Conservation (phyloP, 305 asterid genomes). For the Fraxinus velutina region DNA sequence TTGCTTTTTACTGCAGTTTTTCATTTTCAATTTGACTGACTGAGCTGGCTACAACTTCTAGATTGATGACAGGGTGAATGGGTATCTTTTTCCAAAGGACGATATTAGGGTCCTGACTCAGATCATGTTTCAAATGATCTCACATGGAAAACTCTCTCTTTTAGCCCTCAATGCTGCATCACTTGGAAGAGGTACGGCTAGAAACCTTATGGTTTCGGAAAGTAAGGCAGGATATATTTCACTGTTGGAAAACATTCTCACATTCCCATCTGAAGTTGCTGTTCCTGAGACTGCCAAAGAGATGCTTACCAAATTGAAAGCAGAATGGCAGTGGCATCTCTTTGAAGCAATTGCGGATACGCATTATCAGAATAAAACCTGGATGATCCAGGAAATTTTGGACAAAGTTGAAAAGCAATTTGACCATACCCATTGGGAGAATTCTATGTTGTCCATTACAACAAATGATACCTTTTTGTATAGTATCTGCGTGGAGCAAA, state of each 20-base stretch:
- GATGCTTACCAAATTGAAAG: conserved; percentile 46
- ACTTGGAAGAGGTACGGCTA: conserved; percentile 54
- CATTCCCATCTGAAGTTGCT: conserved; percentile 75
- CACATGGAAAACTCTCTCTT: conserved; percentile 68
- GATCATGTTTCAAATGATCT: conserved; percentile 54
- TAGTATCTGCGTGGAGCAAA: conserved; percentile 82
- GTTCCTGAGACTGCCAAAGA: conserved; percentile 39
- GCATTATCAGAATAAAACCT: conserved; percentile 29
- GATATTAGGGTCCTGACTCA: conserved; percentile 40
- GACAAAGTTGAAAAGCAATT: conserved; percentile 56
- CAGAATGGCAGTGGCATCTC: conserved; percentile 67
- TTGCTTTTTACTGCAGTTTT: neutral
- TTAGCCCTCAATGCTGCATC: conserved; percentile 59
- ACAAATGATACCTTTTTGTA: conserved; percentile 51
- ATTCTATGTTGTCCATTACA: conserved; percentile 26
- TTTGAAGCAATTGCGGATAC: conserved; percentile 41
- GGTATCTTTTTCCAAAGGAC: conserved; percentile 70
- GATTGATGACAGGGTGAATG: conserved; percentile 76
- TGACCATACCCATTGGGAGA: conserved; percentile 42
- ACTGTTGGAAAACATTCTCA: conserved; percentile 63
- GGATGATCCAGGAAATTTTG: conserved; percentile 23
- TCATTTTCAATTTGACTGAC: conserved; percentile 32
- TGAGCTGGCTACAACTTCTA: conserved; percentile 27
- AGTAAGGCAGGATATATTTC: conserved; percentile 71
- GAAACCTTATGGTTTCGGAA: conserved; percentile 72